Percentiles rank a stretch among this genome's conserved stretches.
phyloP scores from a whole-genome alignment of 306 rosid species.

The Dryas alaskensis region DNA sequence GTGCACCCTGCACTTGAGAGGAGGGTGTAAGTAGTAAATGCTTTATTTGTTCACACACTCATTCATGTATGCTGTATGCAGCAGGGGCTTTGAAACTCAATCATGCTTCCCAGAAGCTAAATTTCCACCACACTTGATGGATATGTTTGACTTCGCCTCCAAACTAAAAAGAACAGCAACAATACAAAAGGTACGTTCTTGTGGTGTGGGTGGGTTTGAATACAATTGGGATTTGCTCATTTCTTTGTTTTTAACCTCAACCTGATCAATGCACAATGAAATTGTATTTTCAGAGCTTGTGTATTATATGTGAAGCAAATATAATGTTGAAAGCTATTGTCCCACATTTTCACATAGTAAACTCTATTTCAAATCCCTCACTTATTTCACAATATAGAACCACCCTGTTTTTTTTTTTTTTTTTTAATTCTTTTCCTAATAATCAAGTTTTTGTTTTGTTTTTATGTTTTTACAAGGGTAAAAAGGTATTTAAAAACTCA shows the following conservation, averaged over 20 bases:
- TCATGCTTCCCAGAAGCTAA: slow-evolving; percentile 40
- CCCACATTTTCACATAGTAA: too few relatives aligned
- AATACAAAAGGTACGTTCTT: slow-evolving; percentile 38
- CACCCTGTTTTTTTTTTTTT: too few relatives aligned
- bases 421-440: too few relatives aligned
- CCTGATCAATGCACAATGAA: too few relatives aligned
- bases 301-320: too few relatives aligned
- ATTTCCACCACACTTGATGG: slow-evolving; percentile 47
- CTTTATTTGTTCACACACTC: slow-evolving; percentile 56
- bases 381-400: too few relatives aligned
- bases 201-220: neutral
- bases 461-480: too few relatives aligned
- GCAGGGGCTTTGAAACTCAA: slow-evolving; percentile 40
- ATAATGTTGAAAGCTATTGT: too few relatives aligned
- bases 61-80: slow-evolving; percentile 14
- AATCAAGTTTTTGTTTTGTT: too few relatives aligned
- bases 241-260: neutral
- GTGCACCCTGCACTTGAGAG: slow-evolving; percentile 42
- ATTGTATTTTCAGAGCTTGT: too few relatives aligned
- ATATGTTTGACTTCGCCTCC: slow-evolving; percentile 40
- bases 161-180: slow-evolving; percentile 42
- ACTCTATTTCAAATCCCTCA: too few relatives aligned
- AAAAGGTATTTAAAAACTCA: too few relatives aligned
- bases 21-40: slow-evolving; percentile 43
- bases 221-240: neutral